These are phyloP conservation scores for Cymbomonas tetramitiformis DNA, from an alignment of 139 green algal genomes.

Conservation along the genomic window DNA sequence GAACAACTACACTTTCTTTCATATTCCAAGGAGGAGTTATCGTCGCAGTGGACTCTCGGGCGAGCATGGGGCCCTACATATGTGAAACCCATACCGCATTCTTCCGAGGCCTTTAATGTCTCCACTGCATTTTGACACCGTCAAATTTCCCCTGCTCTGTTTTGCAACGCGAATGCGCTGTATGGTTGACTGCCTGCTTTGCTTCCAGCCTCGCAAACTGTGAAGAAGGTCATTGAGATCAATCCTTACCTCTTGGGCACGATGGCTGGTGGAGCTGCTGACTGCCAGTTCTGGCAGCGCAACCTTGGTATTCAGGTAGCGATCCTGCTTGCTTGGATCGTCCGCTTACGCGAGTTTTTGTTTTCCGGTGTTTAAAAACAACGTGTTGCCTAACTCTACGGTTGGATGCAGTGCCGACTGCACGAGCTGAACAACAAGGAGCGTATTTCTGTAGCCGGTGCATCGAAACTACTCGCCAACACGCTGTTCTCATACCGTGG, in stretches of 20 bases:
- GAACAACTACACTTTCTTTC: conserved; percentile 95
- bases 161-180: neutral
- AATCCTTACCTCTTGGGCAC: conserved; percentile 94
- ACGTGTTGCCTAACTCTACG: no score
- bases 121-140: no score
- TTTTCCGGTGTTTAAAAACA: neutral
- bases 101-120: no score
- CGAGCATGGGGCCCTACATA: conserved; percentile 92
- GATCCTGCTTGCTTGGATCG: no score
- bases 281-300: conserved; percentile 94
- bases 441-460: conserved; percentile 83
- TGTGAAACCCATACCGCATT: no score
- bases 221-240: conserved; percentile 99
- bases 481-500: conserved; percentile 93
- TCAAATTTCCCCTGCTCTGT: neutral
- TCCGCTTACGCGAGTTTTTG: neutral
- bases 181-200: neutral
- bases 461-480: conserved; percentile 94
- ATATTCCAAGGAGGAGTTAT: conserved; percentile 91
- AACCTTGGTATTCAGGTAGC: conserved; percentile 82
- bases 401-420: conserved; percentile 90
- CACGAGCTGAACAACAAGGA: conserved; percentile 90
- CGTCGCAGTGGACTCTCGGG: conserved; percentile 91
- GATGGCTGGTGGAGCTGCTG: conserved; percentile 92
- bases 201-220: conserved; percentile 79